Percentiles rank a stretch among this genome's conserved stretches.
Evolutionary conservation across 352 stramenopile species (phyloP).

Genomic region (Globisporangium heterothallicum): DNA sequence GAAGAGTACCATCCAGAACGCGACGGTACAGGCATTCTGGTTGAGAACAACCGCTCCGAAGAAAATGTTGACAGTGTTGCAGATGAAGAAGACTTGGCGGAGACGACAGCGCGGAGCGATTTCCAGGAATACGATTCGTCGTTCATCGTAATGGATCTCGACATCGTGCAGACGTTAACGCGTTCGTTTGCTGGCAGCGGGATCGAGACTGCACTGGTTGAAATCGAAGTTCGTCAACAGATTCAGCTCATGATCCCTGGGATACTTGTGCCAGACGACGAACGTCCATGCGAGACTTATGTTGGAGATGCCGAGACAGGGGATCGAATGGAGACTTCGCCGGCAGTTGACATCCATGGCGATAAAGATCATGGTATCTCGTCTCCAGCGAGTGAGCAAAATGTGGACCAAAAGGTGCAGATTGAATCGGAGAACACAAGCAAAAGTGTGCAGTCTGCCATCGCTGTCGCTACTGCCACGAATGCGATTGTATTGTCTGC

Average conservation of each 20-base stretch:
- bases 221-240: slow-evolving; percentile 14
- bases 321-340: neutral
- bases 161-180: slow-evolving; percentile 6
- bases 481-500: slow-evolving; percentile 23
- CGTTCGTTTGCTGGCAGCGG: neutral
- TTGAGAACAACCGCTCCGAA: too few species aligned
- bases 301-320: neutral
- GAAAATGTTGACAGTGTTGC: neutral
- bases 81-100: neutral
- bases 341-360: neutral
- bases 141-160: slow-evolving; percentile 6
- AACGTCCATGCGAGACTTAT: neutral
- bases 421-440: neutral
- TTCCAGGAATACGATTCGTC: neutral
- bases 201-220: slow-evolving; percentile 9
- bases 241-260: slow-evolving; percentile 9
- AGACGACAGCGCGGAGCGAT: neutral
- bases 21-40: neutral
- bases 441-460: slow-evolving; percentile 11
- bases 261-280: neutral
- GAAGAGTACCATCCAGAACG: too few species aligned
- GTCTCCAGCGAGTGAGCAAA: neutral
- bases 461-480: slow-evolving; percentile 13
- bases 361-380: neutral
- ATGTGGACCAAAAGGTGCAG: neutral